Evolutionary conservation across 768 basidiomycete genomes (phyloP).

Genomic region (Panellus pusillus): DNA sequence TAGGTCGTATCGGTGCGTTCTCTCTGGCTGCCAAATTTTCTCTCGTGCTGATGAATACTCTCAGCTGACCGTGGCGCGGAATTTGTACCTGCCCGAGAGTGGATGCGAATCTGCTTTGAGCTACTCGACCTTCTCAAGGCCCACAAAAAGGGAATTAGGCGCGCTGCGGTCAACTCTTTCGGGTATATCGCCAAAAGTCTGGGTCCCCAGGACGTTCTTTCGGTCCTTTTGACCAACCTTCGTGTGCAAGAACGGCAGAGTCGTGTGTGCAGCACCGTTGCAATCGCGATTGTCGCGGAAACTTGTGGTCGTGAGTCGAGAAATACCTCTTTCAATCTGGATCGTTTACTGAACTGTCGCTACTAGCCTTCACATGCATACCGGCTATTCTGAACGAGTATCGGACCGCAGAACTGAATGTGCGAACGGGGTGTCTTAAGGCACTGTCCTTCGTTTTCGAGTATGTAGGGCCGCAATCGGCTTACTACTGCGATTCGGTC

Average conservation of each 20-base stretch:
- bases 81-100: conserved; percentile 97
- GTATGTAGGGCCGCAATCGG: conserved; percentile 96
- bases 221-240: conserved; percentile 92
- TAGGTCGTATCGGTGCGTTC: conserved; percentile 84
- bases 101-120: conserved; percentile 99
- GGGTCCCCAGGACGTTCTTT: conserved; percentile 97
- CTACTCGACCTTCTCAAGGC: conserved; percentile 95
- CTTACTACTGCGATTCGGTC: conserved; percentile 95
- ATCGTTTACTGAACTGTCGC: conserved; percentile 7
- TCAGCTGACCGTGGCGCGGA: conserved; percentile 96
- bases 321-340: neutral
- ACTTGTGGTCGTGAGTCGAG: conserved; percentile 73
- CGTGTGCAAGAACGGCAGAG: conserved; percentile 99
- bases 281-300: conserved; percentile 94
- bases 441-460: conserved; percentile 99
- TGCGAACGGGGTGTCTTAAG: conserved; percentile 97
- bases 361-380: conserved; percentile 91
- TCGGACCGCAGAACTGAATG: conserved; percentile 96
- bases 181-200: conserved; percentile 99
- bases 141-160: conserved; percentile 98
- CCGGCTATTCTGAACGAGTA: conserved; percentile 99
- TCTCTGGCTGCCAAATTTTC: conserved; percentile 16
- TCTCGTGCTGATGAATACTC: conserved; percentile 2
- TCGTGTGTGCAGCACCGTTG: conserved; percentile 97
- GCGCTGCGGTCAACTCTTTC: conserved; percentile 98